Conservation (phyloP, 331 rosid genomes). For the Quercus tomentella region DNA sequence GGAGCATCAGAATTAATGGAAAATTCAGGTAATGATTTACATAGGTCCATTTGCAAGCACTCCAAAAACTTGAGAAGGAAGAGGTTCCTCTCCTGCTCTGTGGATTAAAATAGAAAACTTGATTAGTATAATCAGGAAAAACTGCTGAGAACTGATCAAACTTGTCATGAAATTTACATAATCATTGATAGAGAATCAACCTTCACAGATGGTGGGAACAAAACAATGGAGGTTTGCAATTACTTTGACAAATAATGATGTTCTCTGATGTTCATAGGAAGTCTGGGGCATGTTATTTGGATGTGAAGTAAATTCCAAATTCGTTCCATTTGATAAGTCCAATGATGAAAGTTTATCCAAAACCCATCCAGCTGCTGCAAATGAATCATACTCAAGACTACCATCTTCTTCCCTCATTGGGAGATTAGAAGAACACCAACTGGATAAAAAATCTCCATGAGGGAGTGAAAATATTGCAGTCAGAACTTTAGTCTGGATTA, state of each 20-base stretch:
- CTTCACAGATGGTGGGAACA: conserved; percentile 87
- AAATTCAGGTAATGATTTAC: conserved; percentile 59
- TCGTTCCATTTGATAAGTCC: conserved; percentile 31
- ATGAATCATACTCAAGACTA: conserved; percentile 72
- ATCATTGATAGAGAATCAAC: conserved; percentile 39
- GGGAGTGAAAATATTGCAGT: conserved; percentile 81
- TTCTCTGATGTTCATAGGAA: conserved; percentile 83
- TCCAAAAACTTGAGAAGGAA: conserved; percentile 78
- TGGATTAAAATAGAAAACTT: conserved; percentile 25
- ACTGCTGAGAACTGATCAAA: conserved; percentile 9
- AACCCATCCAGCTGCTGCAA: conserved; percentile 88
- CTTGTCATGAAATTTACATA: conserved; percentile 13
- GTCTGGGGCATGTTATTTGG: conserved; percentile 57
- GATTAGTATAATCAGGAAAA: conserved; percentile 16
- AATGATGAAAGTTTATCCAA: conserved; percentile 53
- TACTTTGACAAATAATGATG: conserved; percentile 86
- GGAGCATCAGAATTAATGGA: conserved; percentile 54
- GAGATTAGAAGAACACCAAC: conserved; percentile 92
- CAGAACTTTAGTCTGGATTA: conserved; percentile 82
- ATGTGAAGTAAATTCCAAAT: conserved; percentile 52
- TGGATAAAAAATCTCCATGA: conserved; percentile 80
- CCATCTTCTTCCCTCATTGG: conserved; percentile 79
- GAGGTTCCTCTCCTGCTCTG: conserved; percentile 93
- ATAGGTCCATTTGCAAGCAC: conserved; percentile 72
- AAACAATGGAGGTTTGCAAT: conserved; percentile 99